phyloP scores from a whole-genome alignment of 139 green algal species.

The Axilococcus clingmanii region DNA sequence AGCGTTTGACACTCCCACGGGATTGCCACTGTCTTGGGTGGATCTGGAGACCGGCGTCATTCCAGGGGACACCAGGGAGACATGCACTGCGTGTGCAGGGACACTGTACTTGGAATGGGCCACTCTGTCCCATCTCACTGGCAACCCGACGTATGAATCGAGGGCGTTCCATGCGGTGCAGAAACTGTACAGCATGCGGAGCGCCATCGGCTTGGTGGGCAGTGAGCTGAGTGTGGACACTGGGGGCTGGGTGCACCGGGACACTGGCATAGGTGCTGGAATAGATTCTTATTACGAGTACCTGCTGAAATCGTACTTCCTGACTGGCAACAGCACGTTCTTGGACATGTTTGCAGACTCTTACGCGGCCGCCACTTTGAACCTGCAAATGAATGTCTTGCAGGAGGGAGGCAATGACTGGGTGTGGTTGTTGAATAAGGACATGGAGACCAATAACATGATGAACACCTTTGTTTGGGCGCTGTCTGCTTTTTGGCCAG shows the following conservation, averaged over 20 bases:
- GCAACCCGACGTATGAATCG: slow-evolving; percentile 28
- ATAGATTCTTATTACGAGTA: slow-evolving; percentile 87
- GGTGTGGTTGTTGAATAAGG: slow-evolving; percentile 56
- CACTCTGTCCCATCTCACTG: slow-evolving; percentile 52
- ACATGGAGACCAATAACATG: slow-evolving; percentile 57
- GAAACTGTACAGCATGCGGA: slow-evolving; percentile 18
- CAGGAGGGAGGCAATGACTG: not conserved
- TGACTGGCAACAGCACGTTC: slow-evolving; percentile 63
- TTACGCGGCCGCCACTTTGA: slow-evolving; percentile 46
- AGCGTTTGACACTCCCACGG: slow-evolving; percentile 30
- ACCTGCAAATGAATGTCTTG: slow-evolving; percentile 47
- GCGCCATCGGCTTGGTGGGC: slow-evolving; percentile 51
- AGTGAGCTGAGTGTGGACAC: slow-evolving; percentile 57
- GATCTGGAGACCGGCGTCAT: slow-evolving; percentile 28
- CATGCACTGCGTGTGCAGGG: slow-evolving; percentile 77
- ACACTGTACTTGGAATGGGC: slow-evolving; percentile 85
- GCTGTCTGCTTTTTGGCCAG: slow-evolving; percentile 81
- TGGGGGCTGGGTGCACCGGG: slow-evolving; percentile 51
- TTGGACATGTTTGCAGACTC: slow-evolving; percentile 58
- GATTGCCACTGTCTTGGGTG: slow-evolving; percentile 45
- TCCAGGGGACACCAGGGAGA: slow-evolving; percentile 39
- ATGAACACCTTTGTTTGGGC: slow-evolving; percentile 57
- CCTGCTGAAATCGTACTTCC: slow-evolving; percentile 79
- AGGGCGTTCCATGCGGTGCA: slow-evolving; percentile 16
- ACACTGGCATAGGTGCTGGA: slow-evolving; percentile 66